These are phyloP conservation scores for Phytophthora vignae DNA, from an alignment of 352 stramenopile species.

Conservation along the genomic window DNA sequence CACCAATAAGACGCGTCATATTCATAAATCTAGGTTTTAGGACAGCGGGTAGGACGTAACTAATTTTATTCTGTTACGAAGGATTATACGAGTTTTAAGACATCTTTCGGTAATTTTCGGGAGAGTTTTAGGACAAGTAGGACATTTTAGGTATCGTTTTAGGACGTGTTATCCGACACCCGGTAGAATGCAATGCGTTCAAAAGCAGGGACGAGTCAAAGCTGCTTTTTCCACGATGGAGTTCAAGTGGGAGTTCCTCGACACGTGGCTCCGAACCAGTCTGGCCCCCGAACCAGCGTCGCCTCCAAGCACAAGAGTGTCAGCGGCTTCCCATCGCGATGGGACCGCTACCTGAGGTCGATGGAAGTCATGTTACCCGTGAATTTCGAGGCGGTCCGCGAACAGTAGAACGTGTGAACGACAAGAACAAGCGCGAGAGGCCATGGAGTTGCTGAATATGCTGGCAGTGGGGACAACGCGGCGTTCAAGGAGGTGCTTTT, in stretches of 20 bases:
- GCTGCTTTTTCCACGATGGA: background rate
- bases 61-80: too few relatives aligned
- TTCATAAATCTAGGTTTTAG: too few relatives aligned
- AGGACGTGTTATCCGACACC: too few relatives aligned
- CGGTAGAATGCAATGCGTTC: too few relatives aligned
- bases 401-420: background rate
- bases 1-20: too few relatives aligned
- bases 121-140: too few relatives aligned
- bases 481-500: background rate
- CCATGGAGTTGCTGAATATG: background rate
- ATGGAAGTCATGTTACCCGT: background rate
- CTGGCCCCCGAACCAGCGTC: background rate
- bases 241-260: background rate
- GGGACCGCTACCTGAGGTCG: background rate
- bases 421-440: background rate
- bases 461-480: background rate
- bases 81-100: too few relatives aligned
- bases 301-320: background rate
- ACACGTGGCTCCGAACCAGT: background rate
- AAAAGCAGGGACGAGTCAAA: too few relatives aligned
- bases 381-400: background rate
- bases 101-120: too few relatives aligned
- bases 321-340: background rate
- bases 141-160: too few relatives aligned
- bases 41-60: too few relatives aligned